These are phyloP conservation scores for Pythium chondricola DNA, from an alignment of 352 stramenopile species.

Conservation along the genomic window DNA sequence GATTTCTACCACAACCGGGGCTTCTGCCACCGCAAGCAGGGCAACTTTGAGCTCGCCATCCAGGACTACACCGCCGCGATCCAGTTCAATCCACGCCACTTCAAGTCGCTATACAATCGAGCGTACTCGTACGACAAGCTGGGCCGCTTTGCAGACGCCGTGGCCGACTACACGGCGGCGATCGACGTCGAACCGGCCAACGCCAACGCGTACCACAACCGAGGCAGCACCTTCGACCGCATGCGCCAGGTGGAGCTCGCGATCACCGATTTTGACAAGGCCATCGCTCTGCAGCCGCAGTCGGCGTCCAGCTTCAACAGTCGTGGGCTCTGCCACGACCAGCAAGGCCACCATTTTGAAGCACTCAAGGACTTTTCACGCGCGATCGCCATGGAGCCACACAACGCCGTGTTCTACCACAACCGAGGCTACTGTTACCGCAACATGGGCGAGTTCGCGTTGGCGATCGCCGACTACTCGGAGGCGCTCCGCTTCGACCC, in stretches of 20 bases:
- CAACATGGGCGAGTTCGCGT: constrained; percentile 69
- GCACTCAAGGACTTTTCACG: constrained; percentile 70
- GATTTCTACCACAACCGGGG: constrained; percentile 84
- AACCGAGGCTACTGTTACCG: constrained; percentile 84
- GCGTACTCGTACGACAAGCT: constrained; percentile 86
- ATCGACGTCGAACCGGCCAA: constrained; percentile 62
- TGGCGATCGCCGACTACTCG: constrained; percentile 64
- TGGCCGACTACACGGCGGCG: constrained; percentile 73
- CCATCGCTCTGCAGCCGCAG: constrained; percentile 49
- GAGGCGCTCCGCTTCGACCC: constrained; percentile 55
- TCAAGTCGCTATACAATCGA: constrained; percentile 87
- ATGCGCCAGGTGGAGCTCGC: constrained; percentile 51
- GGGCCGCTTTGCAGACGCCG: constrained; percentile 47
- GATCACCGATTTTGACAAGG: constrained; percentile 62
- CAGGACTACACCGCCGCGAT: constrained; percentile 73
- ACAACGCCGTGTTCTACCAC: constrained; percentile 76
- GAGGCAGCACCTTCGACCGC: constrained; percentile 76
- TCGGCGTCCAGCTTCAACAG: constrained; percentile 79
- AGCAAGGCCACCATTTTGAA: constrained; percentile 51
- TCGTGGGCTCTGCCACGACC: constrained; percentile 68
- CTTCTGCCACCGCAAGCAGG: constrained; percentile 80
- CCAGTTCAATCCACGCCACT: constrained; percentile 61
- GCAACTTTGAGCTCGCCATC: constrained; percentile 73
- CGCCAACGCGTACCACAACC: constrained; percentile 81
- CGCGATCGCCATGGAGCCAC: constrained; percentile 56